Conservation (phyloP, 208 protist genomes). For the Balamuthia mandrillaris region DNA sequence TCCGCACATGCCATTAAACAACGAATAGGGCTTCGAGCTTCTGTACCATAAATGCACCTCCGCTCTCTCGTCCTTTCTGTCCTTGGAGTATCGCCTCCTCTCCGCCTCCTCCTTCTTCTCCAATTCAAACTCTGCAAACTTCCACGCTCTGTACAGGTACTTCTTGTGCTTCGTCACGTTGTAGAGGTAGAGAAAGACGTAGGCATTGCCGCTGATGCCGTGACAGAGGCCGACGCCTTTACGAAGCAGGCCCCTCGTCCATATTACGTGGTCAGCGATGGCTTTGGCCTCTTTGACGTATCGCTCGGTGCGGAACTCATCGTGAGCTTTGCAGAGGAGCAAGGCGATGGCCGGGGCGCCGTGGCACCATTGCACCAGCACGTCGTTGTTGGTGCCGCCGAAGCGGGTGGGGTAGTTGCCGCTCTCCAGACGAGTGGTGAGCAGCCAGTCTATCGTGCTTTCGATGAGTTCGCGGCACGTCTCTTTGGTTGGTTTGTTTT, state of each 20-base stretch:
- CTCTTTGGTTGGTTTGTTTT: background rate
- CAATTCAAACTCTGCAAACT: background rate
- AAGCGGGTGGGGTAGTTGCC: conserved; percentile 30
- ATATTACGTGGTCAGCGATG: background rate
- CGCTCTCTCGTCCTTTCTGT: background rate
- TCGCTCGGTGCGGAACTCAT: background rate
- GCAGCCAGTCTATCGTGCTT: conserved; percentile 6
- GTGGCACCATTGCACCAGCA: conserved; percentile 41
- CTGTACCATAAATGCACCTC: background rate
- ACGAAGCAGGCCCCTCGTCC: conserved; percentile 7
- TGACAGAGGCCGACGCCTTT: conserved; percentile 45
- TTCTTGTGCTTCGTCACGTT: background rate
- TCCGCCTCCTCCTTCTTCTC: background rate
- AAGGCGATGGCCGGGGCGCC: conserved; percentile 22
- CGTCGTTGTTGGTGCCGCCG: background rate
- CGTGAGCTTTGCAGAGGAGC: background rate
- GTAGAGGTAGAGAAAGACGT: conserved; percentile 34
- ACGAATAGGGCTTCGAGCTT: background rate
- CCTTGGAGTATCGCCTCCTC: background rate
- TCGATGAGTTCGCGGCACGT: background rate
- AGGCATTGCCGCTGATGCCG: conserved; percentile 44
- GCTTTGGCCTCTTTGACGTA: conserved; percentile 10
- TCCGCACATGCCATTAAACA: background rate
- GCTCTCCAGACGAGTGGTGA: background rate
- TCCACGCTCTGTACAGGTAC: background rate